Base-by-base conservation (phyloP, 495 filamentous ascomycete species). In the Hypoxylon fragiforme region DNA sequence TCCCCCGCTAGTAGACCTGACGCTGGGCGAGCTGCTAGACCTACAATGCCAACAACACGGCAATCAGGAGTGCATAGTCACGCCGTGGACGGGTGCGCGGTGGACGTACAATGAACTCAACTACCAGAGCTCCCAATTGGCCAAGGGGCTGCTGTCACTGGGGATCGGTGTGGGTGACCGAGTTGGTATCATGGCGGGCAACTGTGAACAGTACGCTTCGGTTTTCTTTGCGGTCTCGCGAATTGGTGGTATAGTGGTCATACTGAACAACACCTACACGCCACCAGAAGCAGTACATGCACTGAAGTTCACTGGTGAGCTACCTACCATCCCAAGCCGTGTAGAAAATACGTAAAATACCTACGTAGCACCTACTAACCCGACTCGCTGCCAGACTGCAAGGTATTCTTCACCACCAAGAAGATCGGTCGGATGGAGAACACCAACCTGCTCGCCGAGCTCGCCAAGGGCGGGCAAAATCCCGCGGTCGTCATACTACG, bases 241-340 rank as follows among this genome's bases (percentile, higher is more conserved):
- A 12, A 80, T 89, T n/a, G 85, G 85, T 12, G 84, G 81, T 21
- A 81, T 85, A 15, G 65, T 86, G 36, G 85, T 89, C 3, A 85
- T 87, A 21, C 70, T 87, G 57, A 87, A 89, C 69, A 87, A 86
- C 70, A 89, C 83, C 0, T 87, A 88, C 60, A 89, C 85, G 18
- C 75, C 81, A 0, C 77, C 74, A 11, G 85, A 89, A 64, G 75
- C 82, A 2, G 72, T 78, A 50, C 80, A 83, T 63, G 85, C 82
- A 20, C 66, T 89, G n/a, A 76, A 76, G 40, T 84, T 87, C 57
- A 80, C 82, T 6, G 81, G 83, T 84, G 69, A 45, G 73, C 65
- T 26, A 11, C 45, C 16, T n/a, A n/a, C n/a, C n/a, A n/a, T n/a
- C n/a, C n/a, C n/a, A n/a, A n/a, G n/a, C n/a, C n/a, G n/a, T n/a